A percentile compares a stretch with the other conserved stretches of the same genome.
Evolutionary conservation across 352 stramenopile species (phyloP).

Genomic region (Phytophthora fragariae): DNA sequence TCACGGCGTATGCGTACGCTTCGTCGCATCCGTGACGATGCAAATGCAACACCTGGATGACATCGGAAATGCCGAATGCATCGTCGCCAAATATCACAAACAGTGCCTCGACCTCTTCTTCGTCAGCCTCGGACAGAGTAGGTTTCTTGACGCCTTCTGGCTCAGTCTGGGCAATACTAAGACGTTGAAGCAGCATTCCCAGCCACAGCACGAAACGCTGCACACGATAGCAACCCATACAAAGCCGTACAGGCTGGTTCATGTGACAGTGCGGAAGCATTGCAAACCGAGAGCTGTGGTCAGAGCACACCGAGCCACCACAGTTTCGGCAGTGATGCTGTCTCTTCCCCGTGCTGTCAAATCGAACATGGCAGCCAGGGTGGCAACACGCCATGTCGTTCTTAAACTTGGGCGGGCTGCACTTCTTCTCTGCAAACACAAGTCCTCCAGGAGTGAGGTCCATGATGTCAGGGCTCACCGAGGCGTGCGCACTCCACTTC

Average conservation of each 20-base stretch:
- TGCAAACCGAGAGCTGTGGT: conserved; percentile 80
- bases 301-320: conserved; percentile 78
- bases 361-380: conserved; percentile 67
- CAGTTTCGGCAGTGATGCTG: conserved; percentile 89
- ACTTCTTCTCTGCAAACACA: conserved; percentile 71
- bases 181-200: conserved; percentile 70
- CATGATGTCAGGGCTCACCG: conserved; percentile 49
- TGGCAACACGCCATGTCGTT: conserved; percentile 66
- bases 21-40: conserved; percentile 80
- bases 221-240: conserved; percentile 77
- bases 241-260: conserved; percentile 71
- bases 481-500: conserved; percentile 50
- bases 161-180: conserved; percentile 55
- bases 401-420: conserved; percentile 75
- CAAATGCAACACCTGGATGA: conserved; percentile 86
- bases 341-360: conserved; percentile 77
- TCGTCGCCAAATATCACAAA: conserved; percentile 57
- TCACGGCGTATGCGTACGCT: conserved; percentile 72
- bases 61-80: conserved; percentile 74
- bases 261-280: conserved; percentile 71
- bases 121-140: conserved; percentile 52
- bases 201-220: conserved; percentile 75
- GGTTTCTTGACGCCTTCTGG: conserved; percentile 46
- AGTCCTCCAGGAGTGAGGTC: conserved; percentile 63
- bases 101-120: conserved; percentile 72